Percentiles rank a stretch among this genome's conserved stretches.
Evolutionary conservation across 2,329 filamentous ascomycete genomes (phyloP).

Genomic region (Pseudocercospora macadamiae): DNA sequence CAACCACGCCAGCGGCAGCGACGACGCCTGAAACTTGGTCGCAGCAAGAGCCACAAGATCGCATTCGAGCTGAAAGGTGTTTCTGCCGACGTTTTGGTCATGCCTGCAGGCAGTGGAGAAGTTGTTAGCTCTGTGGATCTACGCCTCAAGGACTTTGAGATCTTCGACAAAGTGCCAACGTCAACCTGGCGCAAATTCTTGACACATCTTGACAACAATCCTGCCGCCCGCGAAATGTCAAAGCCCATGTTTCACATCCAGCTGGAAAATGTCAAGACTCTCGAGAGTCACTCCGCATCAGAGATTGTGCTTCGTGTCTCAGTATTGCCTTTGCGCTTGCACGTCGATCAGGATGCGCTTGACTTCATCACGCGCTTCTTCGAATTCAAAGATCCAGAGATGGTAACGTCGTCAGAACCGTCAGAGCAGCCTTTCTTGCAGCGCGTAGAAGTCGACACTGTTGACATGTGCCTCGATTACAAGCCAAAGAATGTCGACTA

Average conservation of each 20-base stretch:
- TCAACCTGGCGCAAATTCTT: slow-evolving; percentile 99
- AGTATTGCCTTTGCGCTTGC: slow-evolving; percentile 81
- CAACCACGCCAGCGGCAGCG: slow-evolving; percentile 31
- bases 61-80: slow-evolving; percentile 89
- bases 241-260: slow-evolving; percentile 90
- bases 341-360: slow-evolving; percentile 95
- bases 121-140: slow-evolving; percentile 87
- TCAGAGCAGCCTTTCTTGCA: slow-evolving; percentile 74
- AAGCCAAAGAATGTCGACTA: slow-evolving; percentile 99
- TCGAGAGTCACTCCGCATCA: slow-evolving; percentile 80
- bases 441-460: slow-evolving; percentile 80
- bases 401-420: slow-evolving; percentile 53
- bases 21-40: slow-evolving; percentile 68
- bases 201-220: slow-evolving; percentile 86
- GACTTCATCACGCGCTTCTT: slow-evolving; percentile 98
- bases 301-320: slow-evolving; percentile 75
- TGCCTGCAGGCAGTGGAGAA: slow-evolving; percentile 74
- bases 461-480: slow-evolving; percentile 88
- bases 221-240: slow-evolving; percentile 76
- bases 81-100: slow-evolving; percentile 78
- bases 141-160: slow-evolving; percentile 78
- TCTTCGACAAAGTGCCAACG: slow-evolving; percentile 91
- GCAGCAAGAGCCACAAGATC: slow-evolving; percentile 92
- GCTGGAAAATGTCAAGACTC: slow-evolving; percentile 82
- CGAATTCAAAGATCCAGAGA: slow-evolving; percentile 83